These are phyloP conservation scores for Candida schatavii DNA, from an alignment of 805 yeast species.

Conservation along the genomic window DNA sequence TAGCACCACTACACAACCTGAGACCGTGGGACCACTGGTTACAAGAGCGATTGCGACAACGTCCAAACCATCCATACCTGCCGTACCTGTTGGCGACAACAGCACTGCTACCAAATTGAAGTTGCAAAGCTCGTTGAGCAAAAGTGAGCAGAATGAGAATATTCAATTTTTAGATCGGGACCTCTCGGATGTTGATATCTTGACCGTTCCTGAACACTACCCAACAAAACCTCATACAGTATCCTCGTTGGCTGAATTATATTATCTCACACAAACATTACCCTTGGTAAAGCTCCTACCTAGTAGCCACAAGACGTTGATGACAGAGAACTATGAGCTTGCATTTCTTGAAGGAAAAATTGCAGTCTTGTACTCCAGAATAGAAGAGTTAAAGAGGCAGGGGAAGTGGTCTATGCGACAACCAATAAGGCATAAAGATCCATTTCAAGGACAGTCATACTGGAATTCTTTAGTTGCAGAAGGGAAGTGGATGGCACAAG, in stretches of 20 bases:
- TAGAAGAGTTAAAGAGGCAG: slow-evolving; percentile 85
- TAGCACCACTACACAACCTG: neutral
- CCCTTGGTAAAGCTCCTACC: slow-evolving; percentile 81
- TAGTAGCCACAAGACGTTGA: slow-evolving; percentile 79
- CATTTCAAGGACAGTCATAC: slow-evolving; percentile 47
- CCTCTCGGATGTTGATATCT: slow-evolving; percentile 31
- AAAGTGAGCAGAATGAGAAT: neutral
- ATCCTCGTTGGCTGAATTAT: slow-evolving; percentile 76
- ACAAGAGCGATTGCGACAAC: neutral
- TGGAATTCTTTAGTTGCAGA: slow-evolving; percentile 77
- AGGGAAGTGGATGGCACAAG: slow-evolving; percentile 79
- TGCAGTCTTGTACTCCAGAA: slow-evolving; percentile 83
- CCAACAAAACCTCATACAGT: slow-evolving; percentile 40
- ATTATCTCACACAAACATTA: slow-evolving; percentile 81
- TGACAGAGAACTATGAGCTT: slow-evolving; percentile 81
- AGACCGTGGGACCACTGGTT: neutral
- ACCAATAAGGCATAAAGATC: slow-evolving; percentile 69
- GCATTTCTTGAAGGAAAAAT: slow-evolving; percentile 88
- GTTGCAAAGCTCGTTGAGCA: neutral
- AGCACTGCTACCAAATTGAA: neutral
- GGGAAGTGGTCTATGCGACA: slow-evolving; percentile 92
- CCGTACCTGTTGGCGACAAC: too few relatives aligned
- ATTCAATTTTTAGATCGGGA: slow-evolving; percentile 7
- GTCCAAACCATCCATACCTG: neutral
- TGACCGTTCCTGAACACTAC: slow-evolving; percentile 41